Evolutionary conservation across 2,329 filamentous ascomycete species (phyloP).

Genomic region (Fusarium sp.): DNA sequence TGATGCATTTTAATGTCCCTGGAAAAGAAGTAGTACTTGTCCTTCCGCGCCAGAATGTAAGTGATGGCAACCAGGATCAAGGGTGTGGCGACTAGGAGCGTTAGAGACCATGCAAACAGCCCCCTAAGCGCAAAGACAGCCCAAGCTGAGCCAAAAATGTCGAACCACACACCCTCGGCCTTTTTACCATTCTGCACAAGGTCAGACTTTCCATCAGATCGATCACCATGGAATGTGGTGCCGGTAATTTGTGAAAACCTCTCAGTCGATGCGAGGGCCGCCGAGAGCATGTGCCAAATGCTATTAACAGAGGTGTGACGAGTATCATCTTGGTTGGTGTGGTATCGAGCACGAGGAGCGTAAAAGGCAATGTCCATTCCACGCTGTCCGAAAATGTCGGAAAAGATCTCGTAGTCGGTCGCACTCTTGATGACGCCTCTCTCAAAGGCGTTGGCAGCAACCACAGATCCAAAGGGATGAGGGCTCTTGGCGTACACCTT

Average conservation of each 20-base stretch:
- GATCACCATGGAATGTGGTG: constrained; percentile 71
- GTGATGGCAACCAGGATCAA: constrained; percentile 77
- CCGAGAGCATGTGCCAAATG: constrained; percentile 96
- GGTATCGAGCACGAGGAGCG: constrained; percentile 86
- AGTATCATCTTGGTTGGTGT: constrained; percentile 89
- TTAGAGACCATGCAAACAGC: constrained; percentile 89
- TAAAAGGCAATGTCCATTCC: constrained; percentile 95
- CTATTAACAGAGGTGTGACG: constrained; percentile 77
- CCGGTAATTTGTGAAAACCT: constrained; percentile 76
- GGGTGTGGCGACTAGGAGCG: constrained; percentile 83
- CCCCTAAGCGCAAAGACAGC: constrained; percentile 83
- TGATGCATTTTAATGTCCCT: constrained; percentile 65
- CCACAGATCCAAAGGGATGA: constrained; percentile 85
- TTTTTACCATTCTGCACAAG: constrained; percentile 75
- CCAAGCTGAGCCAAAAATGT: constrained; percentile 84
- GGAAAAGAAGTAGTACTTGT: constrained; percentile 91
- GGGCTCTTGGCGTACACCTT: constrained; percentile 77
- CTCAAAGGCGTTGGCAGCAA: constrained; percentile 87
- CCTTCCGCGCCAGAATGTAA: constrained; percentile 74
- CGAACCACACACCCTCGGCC: constrained; percentile 88
- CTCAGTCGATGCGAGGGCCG: constrained; percentile 79
- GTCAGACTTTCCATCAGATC: constrained; percentile 65
- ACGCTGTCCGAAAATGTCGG: constrained; percentile 80
- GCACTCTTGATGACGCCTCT: constrained; percentile 82
- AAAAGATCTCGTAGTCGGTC: constrained; percentile 91